Evolutionary conservation across 768 basidiomycete species (phyloP).

Genomic region (Termitomyces sp.): DNA sequence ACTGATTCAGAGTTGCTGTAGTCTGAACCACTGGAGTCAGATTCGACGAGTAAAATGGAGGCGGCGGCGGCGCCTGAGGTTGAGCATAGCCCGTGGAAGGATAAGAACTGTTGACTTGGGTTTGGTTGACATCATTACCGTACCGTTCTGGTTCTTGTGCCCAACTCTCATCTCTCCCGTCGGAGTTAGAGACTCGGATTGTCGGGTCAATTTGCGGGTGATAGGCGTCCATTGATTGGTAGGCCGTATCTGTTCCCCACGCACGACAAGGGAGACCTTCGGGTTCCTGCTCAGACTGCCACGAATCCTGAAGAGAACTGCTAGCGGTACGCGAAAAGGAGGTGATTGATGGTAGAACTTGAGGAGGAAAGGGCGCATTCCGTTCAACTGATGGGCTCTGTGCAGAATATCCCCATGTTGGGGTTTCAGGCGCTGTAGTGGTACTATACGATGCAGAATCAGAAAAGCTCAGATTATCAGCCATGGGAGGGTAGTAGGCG

Average conservation of each 20-base stretch:
- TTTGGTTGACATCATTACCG: conserved; percentile 23
- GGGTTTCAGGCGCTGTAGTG: conserved; percentile 34
- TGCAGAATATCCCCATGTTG: conserved; percentile 53
- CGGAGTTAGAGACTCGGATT: conserved; percentile 29
- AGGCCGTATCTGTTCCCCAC: conserved; percentile 39
- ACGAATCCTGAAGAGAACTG: conserved; percentile 17
- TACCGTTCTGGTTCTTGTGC: conserved; percentile 15
- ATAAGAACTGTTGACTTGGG: conserved; percentile 25
- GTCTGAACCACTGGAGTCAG: conserved; percentile 11
- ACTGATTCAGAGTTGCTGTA: conserved; percentile 1
- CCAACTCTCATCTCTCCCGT: conserved; percentile 33
- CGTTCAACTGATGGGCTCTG: conserved; percentile 35
- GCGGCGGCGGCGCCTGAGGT: conserved; percentile 21
- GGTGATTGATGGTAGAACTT: conserved; percentile 49
- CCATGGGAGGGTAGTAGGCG: conserved; percentile 37
- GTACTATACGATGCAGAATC: conserved; percentile 35
- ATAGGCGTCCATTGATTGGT: conserved; percentile 25
- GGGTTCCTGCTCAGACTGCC: conserved; percentile 24
- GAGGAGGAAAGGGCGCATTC: conserved; percentile 42
- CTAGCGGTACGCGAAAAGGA: conserved; percentile 38
- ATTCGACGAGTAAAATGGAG: conserved; percentile 18
- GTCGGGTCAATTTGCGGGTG: conserved; percentile 34
- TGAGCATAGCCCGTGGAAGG: conserved; percentile 19
- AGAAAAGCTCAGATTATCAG: conserved; percentile 37
- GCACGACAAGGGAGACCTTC: conserved; percentile 41